Conservation (phyloP, 495 filamentous ascomycete species). For the Xylaria telfairii region DNA sequence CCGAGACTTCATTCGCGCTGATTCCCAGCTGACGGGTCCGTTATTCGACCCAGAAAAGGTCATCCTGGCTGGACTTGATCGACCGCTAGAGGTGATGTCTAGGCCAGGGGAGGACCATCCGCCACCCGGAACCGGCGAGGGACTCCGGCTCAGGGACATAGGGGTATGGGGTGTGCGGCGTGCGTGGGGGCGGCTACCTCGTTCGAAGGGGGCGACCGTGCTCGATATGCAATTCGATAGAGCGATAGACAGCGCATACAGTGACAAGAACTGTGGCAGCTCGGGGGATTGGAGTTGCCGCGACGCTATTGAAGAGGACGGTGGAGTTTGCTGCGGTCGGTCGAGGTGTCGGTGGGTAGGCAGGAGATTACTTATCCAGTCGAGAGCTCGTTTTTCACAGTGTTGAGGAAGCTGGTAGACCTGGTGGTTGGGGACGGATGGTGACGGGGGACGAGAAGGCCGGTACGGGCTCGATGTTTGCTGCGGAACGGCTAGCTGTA, state of each 20-base stretch:
- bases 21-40: conserved; percentile 78
- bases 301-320: not conserved
- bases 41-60: conserved; percentile 55
- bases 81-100: conserved; percentile 68
- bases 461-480: too few relatives aligned
- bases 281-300: not conserved
- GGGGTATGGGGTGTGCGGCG: conserved; percentile 54
- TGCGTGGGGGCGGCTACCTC: conserved; percentile 33
- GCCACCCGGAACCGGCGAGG: conserved; percentile 78
- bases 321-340: not conserved
- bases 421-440: not conserved
- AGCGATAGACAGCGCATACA: conserved; percentile 45
- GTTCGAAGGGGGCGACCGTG: conserved; percentile 44
- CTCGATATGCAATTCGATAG: conserved; percentile 44
- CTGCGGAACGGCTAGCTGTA: not conserved
- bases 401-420: not conserved
- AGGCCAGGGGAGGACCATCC: conserved; percentile 89
- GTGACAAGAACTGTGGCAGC: conserved; percentile 36
- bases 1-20: conserved; percentile 73
- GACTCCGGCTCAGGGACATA: conserved; percentile 87
- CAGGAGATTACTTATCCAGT: not conserved
- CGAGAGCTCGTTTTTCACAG: not conserved
- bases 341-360: not conserved
- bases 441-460: not conserved
- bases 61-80: conserved; percentile 66